phyloP scores from a whole-genome alignment of 768 basidiomycete genomes.

The Leccinum boreale region DNA sequence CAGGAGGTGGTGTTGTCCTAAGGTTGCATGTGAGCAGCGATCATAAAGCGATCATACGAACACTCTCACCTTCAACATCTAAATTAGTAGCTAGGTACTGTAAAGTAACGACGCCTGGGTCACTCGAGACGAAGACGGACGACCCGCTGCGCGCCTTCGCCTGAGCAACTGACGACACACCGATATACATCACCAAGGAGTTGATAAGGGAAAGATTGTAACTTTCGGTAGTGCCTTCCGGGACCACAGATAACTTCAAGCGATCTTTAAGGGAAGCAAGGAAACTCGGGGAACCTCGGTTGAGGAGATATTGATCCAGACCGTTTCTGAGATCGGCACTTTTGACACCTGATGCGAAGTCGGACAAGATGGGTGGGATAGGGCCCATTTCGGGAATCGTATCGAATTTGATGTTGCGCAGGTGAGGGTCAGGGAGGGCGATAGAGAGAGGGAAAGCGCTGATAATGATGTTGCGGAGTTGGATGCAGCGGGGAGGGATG shows the following conservation, averaged over 20 bases:
- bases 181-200: constrained; percentile 92
- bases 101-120: constrained; percentile 82
- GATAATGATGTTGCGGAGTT: constrained; percentile 94
- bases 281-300: constrained; percentile 68
- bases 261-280: constrained; percentile 77
- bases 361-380: constrained; percentile 87
- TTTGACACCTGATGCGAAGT: constrained; percentile 83
- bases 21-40: not conserved
- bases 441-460: constrained; percentile 88
- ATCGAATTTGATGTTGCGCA: constrained; percentile 71
- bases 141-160: constrained; percentile 82
- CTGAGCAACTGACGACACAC: constrained; percentile 89
- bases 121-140: constrained; percentile 74
- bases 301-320: constrained; percentile 84
- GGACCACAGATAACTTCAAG: constrained; percentile 48
- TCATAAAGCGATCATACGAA: not conserved
- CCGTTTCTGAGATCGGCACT: constrained; percentile 72
- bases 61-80: constrained; percentile 80
- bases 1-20: constrained; percentile 94
- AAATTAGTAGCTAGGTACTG: constrained; percentile 80
- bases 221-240: constrained; percentile 49
- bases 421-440: constrained; percentile 81
- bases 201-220: constrained; percentile 93
- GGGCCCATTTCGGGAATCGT: constrained; percentile 86
- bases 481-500: constrained; percentile 90